phyloP scores from a whole-genome alignment of 2,329 filamentous ascomycete species.

The Colletotrichum tropicale region DNA sequence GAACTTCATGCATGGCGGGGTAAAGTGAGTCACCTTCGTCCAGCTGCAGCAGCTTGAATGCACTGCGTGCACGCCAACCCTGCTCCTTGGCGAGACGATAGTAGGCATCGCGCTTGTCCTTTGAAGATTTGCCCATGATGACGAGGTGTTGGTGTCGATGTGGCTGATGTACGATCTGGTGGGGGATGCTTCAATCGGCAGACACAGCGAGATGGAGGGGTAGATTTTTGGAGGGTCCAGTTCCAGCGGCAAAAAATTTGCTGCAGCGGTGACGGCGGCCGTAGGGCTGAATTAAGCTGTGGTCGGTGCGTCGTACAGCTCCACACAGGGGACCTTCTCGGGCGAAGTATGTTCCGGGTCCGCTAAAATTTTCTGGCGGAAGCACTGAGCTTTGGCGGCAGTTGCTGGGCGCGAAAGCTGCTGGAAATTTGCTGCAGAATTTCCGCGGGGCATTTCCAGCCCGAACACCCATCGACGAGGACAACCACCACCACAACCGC shows the following conservation, averaged over 20 bases:
- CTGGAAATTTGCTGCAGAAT: neutral
- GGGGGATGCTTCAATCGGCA: neutral
- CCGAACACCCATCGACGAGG: neutral
- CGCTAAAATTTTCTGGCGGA: conserved; percentile 16
- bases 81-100: conserved; percentile 98
- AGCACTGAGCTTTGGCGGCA: neutral
- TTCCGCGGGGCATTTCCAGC: neutral
- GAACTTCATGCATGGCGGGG: neutral
- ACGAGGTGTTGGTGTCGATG: neutral
- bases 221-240: conserved; percentile 8
- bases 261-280: neutral
- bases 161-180: neutral
- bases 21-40: conserved; percentile 66
- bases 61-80: conserved; percentile 94
- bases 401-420: neutral
- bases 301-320: conserved; percentile 23
- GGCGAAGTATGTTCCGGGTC: conserved; percentile 10
- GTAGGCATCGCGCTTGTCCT: conserved; percentile 98
- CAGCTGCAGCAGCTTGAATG: conserved; percentile 95
- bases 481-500: neutral
- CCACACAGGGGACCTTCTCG: neutral
- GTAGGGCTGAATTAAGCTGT: conserved; percentile 33
- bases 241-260: conserved; percentile 20
- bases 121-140: conserved; percentile 89
- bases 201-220: neutral